Base-by-base conservation (phyloP, 169 alveolate genomes). In the Prorocentrum cordatum region DNA sequence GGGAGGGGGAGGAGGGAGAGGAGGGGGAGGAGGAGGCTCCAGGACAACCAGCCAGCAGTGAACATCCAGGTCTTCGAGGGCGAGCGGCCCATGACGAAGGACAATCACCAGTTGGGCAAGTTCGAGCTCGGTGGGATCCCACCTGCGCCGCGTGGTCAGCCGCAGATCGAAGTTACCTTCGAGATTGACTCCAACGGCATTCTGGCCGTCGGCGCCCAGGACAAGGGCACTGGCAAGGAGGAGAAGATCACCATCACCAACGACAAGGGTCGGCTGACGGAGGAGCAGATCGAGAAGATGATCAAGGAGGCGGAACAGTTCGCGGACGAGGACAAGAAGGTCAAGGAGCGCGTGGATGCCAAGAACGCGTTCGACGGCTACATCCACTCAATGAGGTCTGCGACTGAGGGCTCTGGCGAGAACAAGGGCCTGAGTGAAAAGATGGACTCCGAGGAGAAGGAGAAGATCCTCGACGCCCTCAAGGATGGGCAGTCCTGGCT, bases 81-180 rank as follows among this genome's bases (percentile, higher is more conserved):
- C 66, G 98, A 97, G 36, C 98, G 97, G 3, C 97, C 98, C 95
- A 94, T 67, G 98, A 98, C 38, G 97, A 96, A 94, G 96, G 96
- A 84, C 92, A 97, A 97, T 93, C 98, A 97, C 93, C 80, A 94
- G 70, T 95, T 97, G 50, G 99, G 98, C 64, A 95, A 96, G 93
- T 97, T 97, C 72, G 99, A 97, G 95, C 95, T 97, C 22, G 94
- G 96, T 73, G 98, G 98, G 36, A 96, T 96, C 73, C 98, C 98
- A 18, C 98, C 97, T 6, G 98, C 98, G 12, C 97, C 98, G 10
- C 96, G 99, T n/a, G 90, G 90, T 0, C 80, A 80, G 68, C 90
- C 90, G 12, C 90, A 80, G 67, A 80, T 80, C 33, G 98, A 96
- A 90, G 98, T 94, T 2, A 97, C 98, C 24, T 97, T 96, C 91